Conservation (phyloP, 2,329 filamentous ascomycete genomes). For the Periconia digitata region DNA sequence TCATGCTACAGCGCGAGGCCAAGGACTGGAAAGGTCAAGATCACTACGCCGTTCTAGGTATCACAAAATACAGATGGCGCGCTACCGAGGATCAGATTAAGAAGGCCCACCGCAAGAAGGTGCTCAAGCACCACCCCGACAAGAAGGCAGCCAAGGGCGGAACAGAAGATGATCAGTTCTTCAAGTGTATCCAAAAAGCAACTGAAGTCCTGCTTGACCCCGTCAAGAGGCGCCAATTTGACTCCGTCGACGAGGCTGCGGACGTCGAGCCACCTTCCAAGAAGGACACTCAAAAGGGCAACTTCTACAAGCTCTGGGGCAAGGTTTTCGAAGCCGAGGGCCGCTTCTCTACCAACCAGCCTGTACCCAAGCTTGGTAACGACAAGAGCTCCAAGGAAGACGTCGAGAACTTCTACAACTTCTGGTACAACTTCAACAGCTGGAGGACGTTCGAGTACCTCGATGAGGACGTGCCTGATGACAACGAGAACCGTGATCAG, state of each 20-base stretch:
- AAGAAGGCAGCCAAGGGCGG: constrained; percentile 93
- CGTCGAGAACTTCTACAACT: constrained; percentile 97
- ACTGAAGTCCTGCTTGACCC: constrained; percentile 93
- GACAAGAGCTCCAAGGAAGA: constrained; percentile 84
- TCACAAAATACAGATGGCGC: constrained; percentile 88
- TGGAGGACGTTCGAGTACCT: constrained; percentile 98
- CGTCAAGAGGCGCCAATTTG: constrained; percentile 88
- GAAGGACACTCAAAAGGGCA: constrained; percentile 82
- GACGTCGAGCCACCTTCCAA: constrained; percentile 91
- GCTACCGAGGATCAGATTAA: constrained; percentile 99
- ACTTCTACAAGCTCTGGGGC: constrained; percentile 95
- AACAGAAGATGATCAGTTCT: constrained; percentile 94
- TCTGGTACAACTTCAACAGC: constrained; percentile 99
- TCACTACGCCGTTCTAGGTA: constrained; percentile 93
- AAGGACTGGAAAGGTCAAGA: constrained; percentile 99
- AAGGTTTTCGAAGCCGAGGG: constrained; percentile 87
- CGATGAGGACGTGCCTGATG: constrained; percentile 97
- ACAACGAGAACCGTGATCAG: constrained; percentile 98
- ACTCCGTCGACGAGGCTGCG: constrained; percentile 92
- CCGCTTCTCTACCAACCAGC: constrained; percentile 88
- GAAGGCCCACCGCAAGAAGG: constrained; percentile 98
- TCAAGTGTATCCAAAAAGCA: constrained; percentile 99
- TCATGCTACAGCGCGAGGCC: constrained; percentile 88
- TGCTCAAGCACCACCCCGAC: constrained; percentile 96
- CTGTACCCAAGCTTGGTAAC: constrained; percentile 83